These are phyloP conservation scores for Saccharomycopsis sp. DNA, from an alignment of 805 yeast genomes.

Conservation along the genomic window DNA sequence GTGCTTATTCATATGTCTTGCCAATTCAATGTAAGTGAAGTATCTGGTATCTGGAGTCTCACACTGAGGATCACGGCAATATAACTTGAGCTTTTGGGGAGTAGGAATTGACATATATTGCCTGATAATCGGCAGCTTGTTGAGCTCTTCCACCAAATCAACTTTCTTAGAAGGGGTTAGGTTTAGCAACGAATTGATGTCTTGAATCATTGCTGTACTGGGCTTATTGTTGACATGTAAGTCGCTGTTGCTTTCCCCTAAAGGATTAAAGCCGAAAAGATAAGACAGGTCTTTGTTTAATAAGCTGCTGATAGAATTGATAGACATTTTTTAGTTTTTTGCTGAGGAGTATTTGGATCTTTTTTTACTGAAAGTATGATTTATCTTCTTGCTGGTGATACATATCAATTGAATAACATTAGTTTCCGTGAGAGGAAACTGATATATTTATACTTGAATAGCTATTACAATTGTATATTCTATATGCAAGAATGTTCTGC, in stretches of 20 bases:
- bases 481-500: background rate
- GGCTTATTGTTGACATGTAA: too few species aligned
- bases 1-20: slow-evolving; percentile 19
- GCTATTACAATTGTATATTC: too few species aligned
- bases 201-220: too few species aligned
- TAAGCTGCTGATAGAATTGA: too few species aligned
- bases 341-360: too few species aligned
- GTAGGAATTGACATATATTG: slow-evolving; percentile 13
- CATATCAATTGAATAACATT: background rate
- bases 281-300: too few species aligned
- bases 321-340: too few species aligned
- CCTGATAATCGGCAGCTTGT: background rate
- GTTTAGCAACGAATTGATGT: background rate
- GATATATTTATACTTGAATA: background rate
- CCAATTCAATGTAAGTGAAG: slow-evolving; percentile 10
- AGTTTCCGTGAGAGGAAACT: background rate
- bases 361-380: too few species aligned
- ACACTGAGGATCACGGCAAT: slow-evolving; percentile 14
- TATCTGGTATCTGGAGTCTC: background rate
- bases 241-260: too few species aligned
- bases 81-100: slow-evolving; percentile 17
- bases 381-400: too few species aligned
- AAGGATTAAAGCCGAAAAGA: too few species aligned
- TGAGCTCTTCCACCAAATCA: background rate
- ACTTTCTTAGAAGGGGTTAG: background rate